Evolutionary conservation across 192 early-diverging fungal species (phyloP).

Genomic region (Coemansia sp.): DNA sequence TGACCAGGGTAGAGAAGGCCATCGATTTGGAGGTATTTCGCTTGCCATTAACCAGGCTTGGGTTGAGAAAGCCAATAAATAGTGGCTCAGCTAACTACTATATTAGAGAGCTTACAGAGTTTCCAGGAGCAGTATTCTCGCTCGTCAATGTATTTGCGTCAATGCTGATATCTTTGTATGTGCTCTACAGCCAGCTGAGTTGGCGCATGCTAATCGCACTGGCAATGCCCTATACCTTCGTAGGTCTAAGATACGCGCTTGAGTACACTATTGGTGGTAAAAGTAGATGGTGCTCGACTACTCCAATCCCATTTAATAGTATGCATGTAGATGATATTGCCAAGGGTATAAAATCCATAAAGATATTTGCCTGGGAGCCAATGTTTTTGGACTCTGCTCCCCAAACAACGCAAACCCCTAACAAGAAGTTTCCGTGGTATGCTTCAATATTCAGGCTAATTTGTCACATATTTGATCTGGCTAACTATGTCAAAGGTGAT

Average conservation of each 20-base stretch:
- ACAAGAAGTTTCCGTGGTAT: neutral
- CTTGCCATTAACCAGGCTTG: constrained; percentile 10
- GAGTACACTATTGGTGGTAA: too few relatives aligned
- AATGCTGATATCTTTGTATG: too few relatives aligned
- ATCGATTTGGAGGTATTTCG: constrained; percentile 16
- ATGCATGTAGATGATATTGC: constrained; percentile 13
- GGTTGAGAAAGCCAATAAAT: constrained; percentile 1
- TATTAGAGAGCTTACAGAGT: neutral
- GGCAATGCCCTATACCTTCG: too few relatives aligned
- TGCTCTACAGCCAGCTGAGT: too few relatives aligned
- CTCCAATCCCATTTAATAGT: neutral
- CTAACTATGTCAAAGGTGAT: too few relatives aligned
- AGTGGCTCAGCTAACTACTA: neutral
- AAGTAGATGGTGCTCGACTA: neutral
- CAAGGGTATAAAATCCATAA: constrained; percentile 16
- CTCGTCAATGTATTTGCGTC: too few relatives aligned
- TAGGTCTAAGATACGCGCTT: too few relatives aligned
- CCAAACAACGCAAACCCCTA: too few relatives aligned
- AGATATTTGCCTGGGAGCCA: constrained; percentile 41
- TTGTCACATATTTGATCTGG: too few relatives aligned
- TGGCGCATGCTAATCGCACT: too few relatives aligned
- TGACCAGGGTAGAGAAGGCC: neutral
- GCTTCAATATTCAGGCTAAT: too few relatives aligned
- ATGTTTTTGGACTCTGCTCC: neutral
- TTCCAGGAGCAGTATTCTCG: neutral